Evolutionary conservation across 2,329 filamentous ascomycete species (phyloP).

Genomic region (Xylariaceae sp.): DNA sequence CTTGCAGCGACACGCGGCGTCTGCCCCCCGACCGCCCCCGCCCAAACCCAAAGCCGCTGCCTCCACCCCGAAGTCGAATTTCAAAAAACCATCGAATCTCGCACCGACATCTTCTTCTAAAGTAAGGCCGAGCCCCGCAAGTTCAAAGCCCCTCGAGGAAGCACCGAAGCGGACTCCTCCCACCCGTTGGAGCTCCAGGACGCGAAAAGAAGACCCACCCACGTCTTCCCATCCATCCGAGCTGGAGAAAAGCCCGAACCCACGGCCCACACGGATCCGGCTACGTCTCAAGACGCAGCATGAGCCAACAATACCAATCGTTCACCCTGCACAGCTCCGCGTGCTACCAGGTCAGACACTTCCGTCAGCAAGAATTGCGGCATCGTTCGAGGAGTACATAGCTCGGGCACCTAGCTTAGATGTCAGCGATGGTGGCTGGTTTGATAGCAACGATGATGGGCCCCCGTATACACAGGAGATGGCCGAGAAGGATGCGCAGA

Average conservation of each 20-base stretch:
- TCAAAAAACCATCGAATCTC: slow-evolving; percentile 20
- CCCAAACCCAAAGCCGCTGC: slow-evolving; percentile 24
- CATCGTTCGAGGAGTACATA: slow-evolving; percentile 55
- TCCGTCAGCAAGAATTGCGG: slow-evolving; percentile 44
- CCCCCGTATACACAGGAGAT: slow-evolving; percentile 54
- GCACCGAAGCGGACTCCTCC: slow-evolving; percentile 37
- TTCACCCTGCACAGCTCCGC: slow-evolving; percentile 54
- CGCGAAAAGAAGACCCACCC: slow-evolving; percentile 28
- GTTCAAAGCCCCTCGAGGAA: slow-evolving; percentile 34
- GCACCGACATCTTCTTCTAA: slow-evolving; percentile 22
- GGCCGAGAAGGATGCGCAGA: slow-evolving; percentile 60
- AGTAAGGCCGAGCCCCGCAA: slow-evolving; percentile 36
- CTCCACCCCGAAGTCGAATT: slow-evolving; percentile 20
- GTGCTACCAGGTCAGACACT: slow-evolving; percentile 33
- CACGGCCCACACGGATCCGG: slow-evolving; percentile 38
- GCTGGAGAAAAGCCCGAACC: slow-evolving; percentile 21
- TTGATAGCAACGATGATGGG: slow-evolving; percentile 50
- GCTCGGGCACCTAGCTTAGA: slow-evolving; percentile 44
- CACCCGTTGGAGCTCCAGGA: slow-evolving; percentile 40
- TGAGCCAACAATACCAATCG: slow-evolving; percentile 45
- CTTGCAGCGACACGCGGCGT: slow-evolving; percentile 26
- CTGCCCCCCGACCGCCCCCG: slow-evolving; percentile 28
- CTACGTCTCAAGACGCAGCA: slow-evolving; percentile 38
- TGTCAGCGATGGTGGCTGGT: slow-evolving; percentile 52
- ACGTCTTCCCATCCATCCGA: slow-evolving; percentile 19